Conservation (phyloP, 345 rosid genomes). For the Salix purpurea region DNA sequence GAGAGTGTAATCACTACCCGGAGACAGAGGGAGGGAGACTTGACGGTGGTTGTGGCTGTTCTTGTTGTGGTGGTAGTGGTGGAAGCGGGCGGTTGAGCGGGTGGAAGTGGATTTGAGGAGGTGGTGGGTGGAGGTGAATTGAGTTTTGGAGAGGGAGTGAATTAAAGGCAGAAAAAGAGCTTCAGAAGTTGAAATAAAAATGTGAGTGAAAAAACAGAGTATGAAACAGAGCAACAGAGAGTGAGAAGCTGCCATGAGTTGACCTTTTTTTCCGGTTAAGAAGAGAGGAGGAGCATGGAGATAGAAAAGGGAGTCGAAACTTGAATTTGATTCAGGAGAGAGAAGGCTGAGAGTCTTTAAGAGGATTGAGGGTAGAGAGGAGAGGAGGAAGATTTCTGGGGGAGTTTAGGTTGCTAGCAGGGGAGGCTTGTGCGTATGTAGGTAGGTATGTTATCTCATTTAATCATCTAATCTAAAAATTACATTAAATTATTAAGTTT, state of each 20-base stretch:
- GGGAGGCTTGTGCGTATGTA: too few species aligned
- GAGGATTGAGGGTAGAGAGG: neutral
- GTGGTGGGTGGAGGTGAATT: slow-evolving; percentile 55
- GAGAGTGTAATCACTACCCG: slow-evolving; percentile 86
- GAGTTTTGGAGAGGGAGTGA: slow-evolving; percentile 61
- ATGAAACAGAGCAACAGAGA: slow-evolving; percentile 24
- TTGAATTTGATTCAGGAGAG: neutral
- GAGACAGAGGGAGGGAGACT: slow-evolving; percentile 78
- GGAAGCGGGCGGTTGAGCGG: slow-evolving; percentile 74
- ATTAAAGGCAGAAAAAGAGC: slow-evolving; percentile 48
- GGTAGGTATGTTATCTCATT: too few species aligned
- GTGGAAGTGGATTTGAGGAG: slow-evolving; percentile 73
- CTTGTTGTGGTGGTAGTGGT: slow-evolving; percentile 30
- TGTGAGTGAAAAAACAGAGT: slow-evolving; percentile 17
- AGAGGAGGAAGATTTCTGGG: neutral
- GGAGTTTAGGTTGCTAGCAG: neutral
- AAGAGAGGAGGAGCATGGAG: neutral
- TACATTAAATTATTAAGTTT: too few species aligned
- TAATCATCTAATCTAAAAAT: too few species aligned
- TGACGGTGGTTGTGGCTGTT: slow-evolving; percentile 32
- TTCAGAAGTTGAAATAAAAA: slow-evolving; percentile 28
- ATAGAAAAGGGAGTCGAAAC: neutral
- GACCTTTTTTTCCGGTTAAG: neutral
- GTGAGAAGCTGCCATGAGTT: slow-evolving; percentile 31
- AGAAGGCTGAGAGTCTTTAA: slow-evolving; percentile 1